phyloP scores from a whole-genome alignment of 495 filamentous ascomycete species.

The Friedmanniomyces simplex region DNA sequence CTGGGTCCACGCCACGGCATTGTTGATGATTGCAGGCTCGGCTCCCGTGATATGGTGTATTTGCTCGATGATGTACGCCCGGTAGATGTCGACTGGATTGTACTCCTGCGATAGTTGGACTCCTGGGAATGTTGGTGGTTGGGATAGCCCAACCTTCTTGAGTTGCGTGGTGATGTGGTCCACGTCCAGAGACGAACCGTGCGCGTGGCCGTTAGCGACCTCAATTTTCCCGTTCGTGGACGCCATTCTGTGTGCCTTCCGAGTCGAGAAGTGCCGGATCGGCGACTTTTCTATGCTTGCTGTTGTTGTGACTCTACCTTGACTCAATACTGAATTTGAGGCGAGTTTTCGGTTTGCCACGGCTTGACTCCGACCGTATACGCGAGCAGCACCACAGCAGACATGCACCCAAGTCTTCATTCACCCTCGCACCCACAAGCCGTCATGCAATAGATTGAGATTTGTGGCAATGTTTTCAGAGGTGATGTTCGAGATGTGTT shows the following conservation, averaged over 20 bases:
- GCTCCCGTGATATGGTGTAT: conserved; percentile 64
- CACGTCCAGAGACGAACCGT: conserved; percentile 3
- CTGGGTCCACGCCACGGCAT: conserved; percentile 68
- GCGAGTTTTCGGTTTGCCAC: neutral
- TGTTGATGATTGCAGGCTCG: conserved; percentile 64
- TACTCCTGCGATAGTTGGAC: conserved; percentile 44
- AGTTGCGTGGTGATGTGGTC: conserved; percentile 19
- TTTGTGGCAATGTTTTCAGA: too few species aligned
- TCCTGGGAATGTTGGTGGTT: conserved; percentile 12
- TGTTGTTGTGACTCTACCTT: neutral
- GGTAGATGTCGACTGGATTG: conserved; percentile 84
- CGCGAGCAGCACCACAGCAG: neutral
- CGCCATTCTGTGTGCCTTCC: neutral
- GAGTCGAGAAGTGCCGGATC: neutral
- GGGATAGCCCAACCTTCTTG: conserved; percentile 19
- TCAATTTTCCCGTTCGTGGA: conserved; percentile 5
- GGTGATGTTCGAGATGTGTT: too few species aligned
- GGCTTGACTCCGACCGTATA: neutral
- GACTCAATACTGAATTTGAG: conserved; percentile 1
- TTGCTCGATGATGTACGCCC: conserved; percentile 66
- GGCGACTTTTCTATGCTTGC: neutral
- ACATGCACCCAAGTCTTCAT: neutral
- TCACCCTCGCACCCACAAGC: neutral
- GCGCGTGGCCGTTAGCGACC: conserved; percentile 1
- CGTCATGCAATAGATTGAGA: too few species aligned